Evolutionary conservation across 169 alveolate species (phyloP), one percentile per base, ranked within the genome.

Genomic region (Plasmodium ovale): DNA sequence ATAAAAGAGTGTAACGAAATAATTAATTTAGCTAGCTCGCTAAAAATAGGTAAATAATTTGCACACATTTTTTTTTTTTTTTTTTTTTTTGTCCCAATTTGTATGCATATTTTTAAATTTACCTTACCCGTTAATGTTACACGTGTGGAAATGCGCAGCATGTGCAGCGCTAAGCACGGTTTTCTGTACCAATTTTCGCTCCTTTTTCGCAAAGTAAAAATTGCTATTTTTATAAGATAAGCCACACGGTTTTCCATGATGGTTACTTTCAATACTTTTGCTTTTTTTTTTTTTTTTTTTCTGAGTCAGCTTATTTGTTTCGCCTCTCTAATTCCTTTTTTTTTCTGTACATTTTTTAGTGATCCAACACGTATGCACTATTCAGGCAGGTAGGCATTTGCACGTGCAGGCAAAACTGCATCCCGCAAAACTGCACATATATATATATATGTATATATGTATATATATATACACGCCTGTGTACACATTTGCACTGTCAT

Each of bases 1-100:
- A 79, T 79, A 79, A 35, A 69, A 35, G 89, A 79, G 58, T 79
- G 89, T 33, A 56, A 79, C 25, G 71, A 23, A 16, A 79, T 79
- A 27, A 70, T 79, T 33, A 19, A 39, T 53, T 29, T 79, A 25
- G 89, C 89, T 7, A 79, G 33, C 0, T 64, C 82, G 12, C 79
- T 79, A 29, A 64, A 39, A 56, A 37, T 67, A 51, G 35, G 27
- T 35, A 65, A 67, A 39, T 67, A 25, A 67, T 54, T 0, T 21
- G 0, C 27, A 1, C 27, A 19, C 64, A 54, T 19, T 54, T n/a
- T 51, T 16, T 12, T 51, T 51, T 54, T 54, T 19, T 53, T 53
- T 39, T 53, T 53, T 53, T 53, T 39, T 39, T 67, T 5, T 19
- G 14, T 67, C 9, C 5, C 1, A 39, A 67, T 39, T 1, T 42